Evolutionary conservation across 495 filamentous ascomycete species (phyloP), one percentile per base, ranked within the genome.

Genomic region (Lophium mytilinum): DNA sequence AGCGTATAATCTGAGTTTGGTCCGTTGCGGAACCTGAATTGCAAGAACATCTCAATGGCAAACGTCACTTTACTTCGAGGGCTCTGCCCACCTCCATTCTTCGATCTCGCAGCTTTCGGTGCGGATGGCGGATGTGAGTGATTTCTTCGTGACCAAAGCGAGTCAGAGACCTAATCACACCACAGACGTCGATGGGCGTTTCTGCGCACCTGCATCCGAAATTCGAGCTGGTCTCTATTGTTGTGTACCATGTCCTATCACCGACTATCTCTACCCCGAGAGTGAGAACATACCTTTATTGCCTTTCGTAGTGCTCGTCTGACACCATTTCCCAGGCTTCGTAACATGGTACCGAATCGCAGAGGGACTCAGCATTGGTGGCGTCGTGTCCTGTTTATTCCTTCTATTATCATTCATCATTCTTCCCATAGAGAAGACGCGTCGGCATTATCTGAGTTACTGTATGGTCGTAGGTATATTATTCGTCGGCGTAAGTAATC

Each of bases 391-490:
- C 58, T 84, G 83, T 58, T 65, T 83, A 30, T 93, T 93, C 64
- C 74, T 97, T 52, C 75, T 97, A 8, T 40, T 91, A 11, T 95
- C 90, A 12, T 97, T 89, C 74, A 73, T 83, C 6, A 80, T 88
- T 12, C 78, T 98, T 47, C 89, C 94, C 1, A 81, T 87, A n/a
- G 88, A 93, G 69, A 89, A 85, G 74, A 96, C 94, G 15, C 81
- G 88, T 64, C 84, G 90, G 51, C 93, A 97, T 68, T 97, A 97
- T 65, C 72, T 97, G 45, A 96, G 87, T 65, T 84, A 96, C 49
- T 89, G 88, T 67, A 78, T 96, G 55, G 84, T 89, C 0, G 69
- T 87, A 53, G 87, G 80, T 7, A 79, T 88, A 36, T 74, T 85
- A 49, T 76, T 89, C 52, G 85, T 96, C 78, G 82, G 88, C 69